Base-by-base conservation (phyloP, 2,329 filamentous ascomycete species). In the Fusarium cyanostomum region DNA sequence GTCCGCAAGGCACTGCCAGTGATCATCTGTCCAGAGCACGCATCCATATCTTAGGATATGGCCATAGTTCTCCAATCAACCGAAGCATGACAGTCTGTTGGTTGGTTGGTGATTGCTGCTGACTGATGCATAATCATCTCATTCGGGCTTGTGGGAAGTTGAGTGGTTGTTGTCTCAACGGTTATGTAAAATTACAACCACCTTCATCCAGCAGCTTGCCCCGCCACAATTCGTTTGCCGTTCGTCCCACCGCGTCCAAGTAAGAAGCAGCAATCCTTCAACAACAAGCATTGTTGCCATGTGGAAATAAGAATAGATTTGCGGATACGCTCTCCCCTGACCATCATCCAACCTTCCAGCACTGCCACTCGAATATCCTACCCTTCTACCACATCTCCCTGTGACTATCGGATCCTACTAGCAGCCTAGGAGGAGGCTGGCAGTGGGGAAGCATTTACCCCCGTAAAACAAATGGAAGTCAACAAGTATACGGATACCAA, bases 331-430 rank as follows among this genome's bases (percentile, higher is more conserved):
- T 41, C 34, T 59, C 42, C 62, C 58, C 58, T 59, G 34, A 63
- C 59, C 50, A 28, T 35, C 39, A 31, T 44, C 24, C 28, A 33
- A 56, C 56, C 45, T 45, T 42, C 28, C 52, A 45, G 21, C 62
- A 59, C 62, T 56, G 62, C 62, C 62, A 59, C 56, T 48, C 39
- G 54, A 65, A 63, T 34, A 63, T 34, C 44, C 41, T 42, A 48
- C 50, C 46, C 44, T 64, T 63, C 53, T 41, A 63, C 46, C 35
- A 42, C 44, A 15, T 21, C 41, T 62, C 45, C 15, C 43, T 7
- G 24, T 15, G 28, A 10, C 21, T 10, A n/a, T 21, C 18, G 18
- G 8, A 18, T 21, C 35, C 18, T 11, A 24, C 11, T 24, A 12
- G 11, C 28, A 35, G 16, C n/a, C n/a, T 8, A 43, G 27, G 18